Evolutionary conservation across 2,329 filamentous ascomycete species (phyloP), one percentile per base, ranked within the genome.

Genomic region (Cladosporium colombiae): DNA sequence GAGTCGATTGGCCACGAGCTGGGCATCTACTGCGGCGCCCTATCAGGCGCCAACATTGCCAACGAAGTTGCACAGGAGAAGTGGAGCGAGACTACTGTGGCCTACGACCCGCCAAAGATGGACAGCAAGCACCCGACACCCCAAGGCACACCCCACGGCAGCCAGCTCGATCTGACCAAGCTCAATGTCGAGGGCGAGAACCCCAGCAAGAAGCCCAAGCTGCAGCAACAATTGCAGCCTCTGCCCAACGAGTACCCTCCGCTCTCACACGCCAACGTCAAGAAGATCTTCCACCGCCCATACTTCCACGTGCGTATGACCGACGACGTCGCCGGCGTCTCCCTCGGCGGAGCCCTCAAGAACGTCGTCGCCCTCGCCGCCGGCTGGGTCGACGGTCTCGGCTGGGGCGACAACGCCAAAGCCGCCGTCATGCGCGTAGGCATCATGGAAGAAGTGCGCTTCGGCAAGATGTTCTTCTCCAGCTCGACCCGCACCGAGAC

Each of bases 391-490:
- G 92, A 97, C 70, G 95, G 95, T 40, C 87, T 94, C 68, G 94
- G 94, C 70, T 99, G 95, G 94, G 95, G 95, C 74, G 93, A 98
- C 82, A 99, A 98, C 73, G 94, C 94, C 70, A 98, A 99, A 82
- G 93, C 95, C n/a, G 95, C 95, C 55, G 89, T 99, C 67, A 98
- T 99, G 92, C 91, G 95, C 50, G 90, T 98, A 23, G 95, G 95
- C 8, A 87, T 99, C 55, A 85, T 97, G 72, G 95, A 99, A 81
- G 97, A 97, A 90, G 92, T 98, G 74, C 90, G 91, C 76, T 99
- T 99, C 72, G 94, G 94, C 70, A 92, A 93, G 78, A 88, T 90
- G 73, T 99, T 98, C 83, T 99, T 98, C 77, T 87, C 88, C 21
- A 86, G 93, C 73, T 91, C 91, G 0, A 89, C 95, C 29, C 86